Evolutionary conservation across 208 protist genomes (phyloP).

Genomic region (Trypanosoma mega): DNA sequence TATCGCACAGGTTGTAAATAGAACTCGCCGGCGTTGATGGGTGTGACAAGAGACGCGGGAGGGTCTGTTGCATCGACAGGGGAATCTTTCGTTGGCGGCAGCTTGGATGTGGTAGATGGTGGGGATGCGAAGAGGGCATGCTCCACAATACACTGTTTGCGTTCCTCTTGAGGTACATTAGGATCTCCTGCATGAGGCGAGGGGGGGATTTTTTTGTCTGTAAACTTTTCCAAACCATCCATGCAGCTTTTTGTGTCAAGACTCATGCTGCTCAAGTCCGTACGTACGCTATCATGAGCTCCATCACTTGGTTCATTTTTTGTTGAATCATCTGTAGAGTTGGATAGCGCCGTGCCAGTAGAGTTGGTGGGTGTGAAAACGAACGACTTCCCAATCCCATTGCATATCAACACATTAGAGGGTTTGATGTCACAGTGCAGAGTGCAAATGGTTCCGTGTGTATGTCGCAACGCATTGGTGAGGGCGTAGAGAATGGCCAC

Average conservation of each 20-base stretch:
- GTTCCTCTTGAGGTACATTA: too few species aligned
- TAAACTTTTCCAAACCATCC: too few species aligned
- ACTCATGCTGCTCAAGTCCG: too few species aligned
- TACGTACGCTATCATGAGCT: too few species aligned
- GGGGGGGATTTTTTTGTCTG: too few species aligned
- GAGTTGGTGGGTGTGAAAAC: background rate
- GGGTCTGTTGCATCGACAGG: background rate
- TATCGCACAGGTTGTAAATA: conserved; percentile 11
- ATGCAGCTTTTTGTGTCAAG: too few species aligned
- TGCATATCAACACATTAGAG: conserved; percentile 30
- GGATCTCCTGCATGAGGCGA: too few species aligned
- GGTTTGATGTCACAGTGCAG: conserved; percentile 32
- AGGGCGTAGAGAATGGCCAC: conserved; percentile 35
- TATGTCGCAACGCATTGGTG: conserved; percentile 32
- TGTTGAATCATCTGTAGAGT: background rate
- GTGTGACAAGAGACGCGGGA: conserved; percentile 16
- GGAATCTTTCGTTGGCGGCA: background rate
- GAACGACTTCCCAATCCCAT: conserved; percentile 19
- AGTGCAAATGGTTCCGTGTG: conserved; percentile 24
- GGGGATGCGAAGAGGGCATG: background rate
- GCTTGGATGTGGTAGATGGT: too few species aligned
- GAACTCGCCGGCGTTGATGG: conserved; percentile 3
- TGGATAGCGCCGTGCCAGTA: background rate
- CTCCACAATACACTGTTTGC: too few species aligned
- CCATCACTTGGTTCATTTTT: background rate